phyloP scores from a whole-genome alignment of 306 rosid species.

The Crataegus laevigata region DNA sequence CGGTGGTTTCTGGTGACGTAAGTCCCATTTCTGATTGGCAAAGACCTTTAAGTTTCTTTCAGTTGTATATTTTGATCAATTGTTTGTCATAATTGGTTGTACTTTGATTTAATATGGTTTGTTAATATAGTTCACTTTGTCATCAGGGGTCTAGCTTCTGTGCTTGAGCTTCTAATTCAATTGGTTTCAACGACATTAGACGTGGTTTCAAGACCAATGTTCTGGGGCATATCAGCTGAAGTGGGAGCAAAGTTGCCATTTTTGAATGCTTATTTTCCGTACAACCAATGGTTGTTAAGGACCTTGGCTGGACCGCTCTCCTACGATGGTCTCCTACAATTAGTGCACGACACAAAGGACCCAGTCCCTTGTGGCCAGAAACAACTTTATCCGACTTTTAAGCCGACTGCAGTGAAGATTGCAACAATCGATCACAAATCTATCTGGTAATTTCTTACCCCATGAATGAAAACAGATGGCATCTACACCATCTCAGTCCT shows the following conservation, averaged over 20 bases:
- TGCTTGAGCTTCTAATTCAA: conserved; percentile 22
- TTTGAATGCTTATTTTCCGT: conserved; percentile 32
- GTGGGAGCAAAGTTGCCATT: conserved; percentile 30
- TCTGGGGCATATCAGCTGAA: conserved; percentile 26
- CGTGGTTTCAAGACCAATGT: conserved; percentile 22
- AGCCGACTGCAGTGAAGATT: conserved; percentile 10
- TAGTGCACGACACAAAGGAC: conserved; percentile 1
- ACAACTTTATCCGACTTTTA: neutral
- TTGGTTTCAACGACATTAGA: conserved; percentile 21
- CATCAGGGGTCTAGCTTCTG: conserved; percentile 31
- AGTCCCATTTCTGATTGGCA: conserved; percentile 14
- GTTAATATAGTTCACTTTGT: neutral
- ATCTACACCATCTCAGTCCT: conserved; percentile 3
- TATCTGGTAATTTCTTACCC: conserved; percentile 28
- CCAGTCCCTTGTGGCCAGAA: neutral
- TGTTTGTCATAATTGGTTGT: neutral
- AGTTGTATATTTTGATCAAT: neutral
- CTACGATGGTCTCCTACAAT: conserved; percentile 2
- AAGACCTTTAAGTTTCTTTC: neutral
- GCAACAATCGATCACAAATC: conserved; percentile 25
- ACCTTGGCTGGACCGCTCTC: conserved; percentile 31
- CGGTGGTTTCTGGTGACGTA: conserved; percentile 37
- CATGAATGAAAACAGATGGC: conserved; percentile 9
- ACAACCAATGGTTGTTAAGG: conserved; percentile 19
- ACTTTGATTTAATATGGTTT: neutral